phyloP scores from a whole-genome alignment of 441 rosid species.

The Euphorbia celastroides region DNA sequence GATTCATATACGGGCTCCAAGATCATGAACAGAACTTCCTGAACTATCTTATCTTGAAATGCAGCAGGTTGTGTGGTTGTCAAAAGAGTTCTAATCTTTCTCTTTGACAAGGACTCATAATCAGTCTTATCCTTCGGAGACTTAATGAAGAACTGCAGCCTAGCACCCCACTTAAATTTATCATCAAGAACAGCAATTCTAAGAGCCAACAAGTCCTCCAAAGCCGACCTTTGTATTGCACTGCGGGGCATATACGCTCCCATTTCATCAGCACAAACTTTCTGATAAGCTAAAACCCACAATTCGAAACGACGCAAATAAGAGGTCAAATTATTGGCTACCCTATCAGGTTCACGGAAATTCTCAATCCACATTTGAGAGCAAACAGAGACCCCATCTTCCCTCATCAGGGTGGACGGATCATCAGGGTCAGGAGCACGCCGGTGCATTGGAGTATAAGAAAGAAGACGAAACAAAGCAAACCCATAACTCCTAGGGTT shows the following conservation, averaged over 20 bases:
- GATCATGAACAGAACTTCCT: conserved; percentile 79
- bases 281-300: conserved; percentile 91
- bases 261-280: conserved; percentile 73
- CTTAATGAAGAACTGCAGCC: conserved; percentile 75
- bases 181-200: conserved; percentile 89
- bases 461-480: conserved; percentile 38
- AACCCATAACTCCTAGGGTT: conserved; percentile 31
- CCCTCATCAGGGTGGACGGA: conserved; percentile 67
- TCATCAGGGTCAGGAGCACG: conserved; percentile 72
- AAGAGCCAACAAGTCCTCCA: conserved; percentile 73
- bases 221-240: conserved; percentile 63
- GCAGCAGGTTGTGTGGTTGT: conserved; percentile 85
- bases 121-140: conserved; percentile 85
- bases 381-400: conserved; percentile 90
- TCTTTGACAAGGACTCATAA: conserved; percentile 73
- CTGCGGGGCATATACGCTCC: conserved; percentile 85
- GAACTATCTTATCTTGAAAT: conserved; percentile 90
- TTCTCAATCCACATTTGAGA: conserved; percentile 93
- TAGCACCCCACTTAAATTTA: conserved; percentile 92
- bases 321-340: conserved; percentile 48
- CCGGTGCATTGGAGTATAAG: conserved; percentile 45
- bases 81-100: conserved; percentile 81
- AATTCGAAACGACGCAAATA: conserved; percentile 76
- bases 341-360: conserved; percentile 64
- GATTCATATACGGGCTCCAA: conserved; percentile 84